Evolutionary conservation across 768 basidiomycete species (phyloP).

Genomic region (Boletus vinaceobasis): DNA sequence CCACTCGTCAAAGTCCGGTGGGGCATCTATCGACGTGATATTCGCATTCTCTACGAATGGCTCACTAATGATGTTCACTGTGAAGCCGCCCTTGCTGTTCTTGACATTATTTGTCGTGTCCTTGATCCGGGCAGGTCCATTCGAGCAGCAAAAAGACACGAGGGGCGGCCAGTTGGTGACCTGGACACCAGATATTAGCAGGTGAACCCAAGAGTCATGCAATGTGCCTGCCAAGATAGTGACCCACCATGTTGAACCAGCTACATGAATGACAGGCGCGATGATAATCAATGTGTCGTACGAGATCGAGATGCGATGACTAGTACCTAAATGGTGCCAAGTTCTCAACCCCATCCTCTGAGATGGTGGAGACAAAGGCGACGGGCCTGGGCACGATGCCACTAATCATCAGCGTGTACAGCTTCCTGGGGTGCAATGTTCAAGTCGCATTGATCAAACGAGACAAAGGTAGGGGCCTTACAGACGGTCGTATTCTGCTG

Average conservation of each 20-base stretch:
- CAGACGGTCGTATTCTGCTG: constrained; percentile 27
- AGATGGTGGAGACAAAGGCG: constrained; percentile 40
- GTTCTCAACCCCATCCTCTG: constrained; percentile 34
- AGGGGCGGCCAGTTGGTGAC: constrained; percentile 26
- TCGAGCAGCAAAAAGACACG: constrained; percentile 35
- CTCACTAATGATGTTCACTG: constrained; percentile 57
- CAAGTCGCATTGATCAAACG: neutral
- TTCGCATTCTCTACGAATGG: constrained; percentile 41
- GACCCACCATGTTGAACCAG: constrained; percentile 28
- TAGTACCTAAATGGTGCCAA: constrained; percentile 42
- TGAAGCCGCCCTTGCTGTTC: constrained; percentile 45
- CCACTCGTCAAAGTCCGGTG: constrained; percentile 40
- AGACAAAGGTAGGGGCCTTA: constrained; percentile 8
- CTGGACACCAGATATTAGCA: constrained; percentile 5
- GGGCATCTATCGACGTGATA: constrained; percentile 36
- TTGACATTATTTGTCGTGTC: constrained; percentile 49
- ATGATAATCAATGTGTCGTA: constrained; percentile 4
- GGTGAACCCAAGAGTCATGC: neutral
- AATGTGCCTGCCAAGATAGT: neutral
- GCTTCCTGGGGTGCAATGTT: constrained; percentile 8
- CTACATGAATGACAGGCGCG: constrained; percentile 4
- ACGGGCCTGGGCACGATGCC: constrained; percentile 45
- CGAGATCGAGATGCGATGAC: neutral
- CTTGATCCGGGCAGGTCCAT: constrained; percentile 23
- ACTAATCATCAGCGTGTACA: constrained; percentile 36